Percentiles rank a stretch among this genome's conserved stretches.
Evolutionary conservation across 1,284 basidiomycete species (phyloP).

Genomic region (Trichosporon inkin): DNA sequence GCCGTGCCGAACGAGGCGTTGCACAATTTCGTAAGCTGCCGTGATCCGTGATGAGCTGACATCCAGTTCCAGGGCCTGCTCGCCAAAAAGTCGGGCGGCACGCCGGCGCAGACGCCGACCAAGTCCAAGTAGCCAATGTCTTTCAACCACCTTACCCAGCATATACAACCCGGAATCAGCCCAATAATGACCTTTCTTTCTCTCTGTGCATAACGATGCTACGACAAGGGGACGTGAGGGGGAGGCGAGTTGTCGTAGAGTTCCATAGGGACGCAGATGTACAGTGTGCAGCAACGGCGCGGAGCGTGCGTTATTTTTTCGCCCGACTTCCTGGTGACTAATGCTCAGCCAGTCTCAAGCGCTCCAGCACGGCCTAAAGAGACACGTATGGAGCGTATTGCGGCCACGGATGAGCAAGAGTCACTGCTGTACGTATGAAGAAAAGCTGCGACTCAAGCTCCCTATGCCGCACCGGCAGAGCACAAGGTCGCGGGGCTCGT

Average conservation of each 20-base stretch:
- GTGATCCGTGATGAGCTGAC: slow-evolving; percentile 9
- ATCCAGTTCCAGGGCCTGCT: slow-evolving; percentile 46
- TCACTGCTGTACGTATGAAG: no score
- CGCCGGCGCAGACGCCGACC: slow-evolving; percentile 23
- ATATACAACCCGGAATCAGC: neutral
- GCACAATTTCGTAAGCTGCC: slow-evolving; percentile 50
- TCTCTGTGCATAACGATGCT: neutral
- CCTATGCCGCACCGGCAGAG: no score
- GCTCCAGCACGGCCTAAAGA: no score
- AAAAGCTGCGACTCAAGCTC: no score
- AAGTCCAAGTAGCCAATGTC: slow-evolving; percentile 13
- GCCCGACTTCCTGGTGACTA: no score
- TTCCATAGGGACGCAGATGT: neutral
- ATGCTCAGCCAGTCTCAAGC: no score
- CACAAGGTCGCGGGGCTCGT: no score
- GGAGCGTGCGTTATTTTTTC: no score
- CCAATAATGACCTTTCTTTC: neutral
- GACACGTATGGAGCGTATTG: no score
- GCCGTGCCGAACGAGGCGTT: slow-evolving; percentile 46
- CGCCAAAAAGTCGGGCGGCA: slow-evolving; percentile 25
- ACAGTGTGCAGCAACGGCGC: slow-evolving; percentile 3
- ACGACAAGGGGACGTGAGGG: neutral
- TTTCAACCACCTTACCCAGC: no score
- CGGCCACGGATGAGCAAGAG: no score
- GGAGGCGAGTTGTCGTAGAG: neutral